Conservation (phyloP, 139 green algal species). For the Chlorella sp. region DNA sequence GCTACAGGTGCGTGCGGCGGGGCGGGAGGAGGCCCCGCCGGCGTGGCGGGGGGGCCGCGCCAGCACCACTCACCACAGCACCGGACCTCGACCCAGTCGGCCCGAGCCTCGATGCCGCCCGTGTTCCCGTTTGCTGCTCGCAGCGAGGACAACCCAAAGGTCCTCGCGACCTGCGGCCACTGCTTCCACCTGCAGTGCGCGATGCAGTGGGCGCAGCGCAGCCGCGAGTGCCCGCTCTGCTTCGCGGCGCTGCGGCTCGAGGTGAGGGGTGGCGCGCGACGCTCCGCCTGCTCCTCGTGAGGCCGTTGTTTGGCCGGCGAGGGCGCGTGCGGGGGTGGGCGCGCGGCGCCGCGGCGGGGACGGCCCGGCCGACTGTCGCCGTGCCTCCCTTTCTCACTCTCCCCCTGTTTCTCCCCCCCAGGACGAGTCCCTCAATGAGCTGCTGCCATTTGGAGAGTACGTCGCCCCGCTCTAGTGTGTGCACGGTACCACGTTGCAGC, state of each 20-base stretch:
- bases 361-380: too few species aligned
- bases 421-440: conserved; percentile 44
- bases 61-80: not conserved
- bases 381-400: too few species aligned
- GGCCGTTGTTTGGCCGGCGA: too few species aligned
- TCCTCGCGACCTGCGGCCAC: conserved; percentile 83
- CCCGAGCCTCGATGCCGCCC: not conserved
- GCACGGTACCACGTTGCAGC: too few species aligned
- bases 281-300: too few species aligned
- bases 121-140: not conserved
- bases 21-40: not conserved
- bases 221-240: conserved; percentile 62
- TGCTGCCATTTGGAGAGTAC: conserved; percentile 67
- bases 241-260: conserved; percentile 50
- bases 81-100: too few species aligned
- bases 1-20: conserved; percentile 16
- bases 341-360: too few species aligned
- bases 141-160: conserved; percentile 85
- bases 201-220: conserved; percentile 72
- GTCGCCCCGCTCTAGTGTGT: too few species aligned
- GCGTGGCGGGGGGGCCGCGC: not conserved
- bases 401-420: too few species aligned
- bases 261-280: too few species aligned
- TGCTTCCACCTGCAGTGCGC: conserved; percentile 88
- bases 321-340: too few species aligned